A percentile compares a stretch with the other conserved stretches of the same genome.
Conservation (phyloP, 1,139 yeast species). For the Magnusiomyces sp. region DNA sequence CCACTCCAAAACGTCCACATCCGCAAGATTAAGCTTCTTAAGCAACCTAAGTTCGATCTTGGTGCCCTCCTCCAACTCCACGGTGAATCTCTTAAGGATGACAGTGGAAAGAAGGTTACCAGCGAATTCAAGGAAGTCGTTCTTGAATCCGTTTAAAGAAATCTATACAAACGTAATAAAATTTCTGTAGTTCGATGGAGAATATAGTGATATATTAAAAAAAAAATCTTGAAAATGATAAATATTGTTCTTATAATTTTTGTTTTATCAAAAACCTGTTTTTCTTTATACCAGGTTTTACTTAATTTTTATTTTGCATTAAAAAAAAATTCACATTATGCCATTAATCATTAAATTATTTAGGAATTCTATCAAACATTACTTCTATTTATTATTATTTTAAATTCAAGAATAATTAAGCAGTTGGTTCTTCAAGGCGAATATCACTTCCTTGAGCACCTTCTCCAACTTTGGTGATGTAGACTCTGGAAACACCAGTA, state of each 20-base stretch:
- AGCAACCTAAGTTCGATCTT: constrained; percentile 86
- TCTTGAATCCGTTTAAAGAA: constrained; percentile 65
- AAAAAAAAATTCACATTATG: too few species aligned
- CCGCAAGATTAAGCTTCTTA: constrained; percentile 85
- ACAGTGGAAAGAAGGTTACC: constrained; percentile 84
- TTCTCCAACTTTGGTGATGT: constrained; percentile 75
- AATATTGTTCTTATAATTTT: too few species aligned
- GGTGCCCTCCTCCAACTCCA: constrained; percentile 83
- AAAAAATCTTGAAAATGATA: too few species aligned
- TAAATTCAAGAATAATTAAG: too few species aligned
- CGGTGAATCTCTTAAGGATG: constrained; percentile 77
- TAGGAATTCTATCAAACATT: too few species aligned
- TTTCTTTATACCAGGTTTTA: too few species aligned
- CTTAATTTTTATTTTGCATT: too few species aligned
- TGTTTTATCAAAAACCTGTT: background rate
- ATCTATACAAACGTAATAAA: background rate
- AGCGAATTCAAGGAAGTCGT: constrained; percentile 86
- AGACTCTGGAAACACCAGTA: constrained; percentile 70
- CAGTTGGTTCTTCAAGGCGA: too few species aligned
- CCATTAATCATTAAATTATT: too few species aligned
- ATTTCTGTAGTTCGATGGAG: too few species aligned
- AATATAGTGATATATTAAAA: too few species aligned
- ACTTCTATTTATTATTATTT: too few species aligned
- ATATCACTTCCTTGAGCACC: constrained; percentile 50
- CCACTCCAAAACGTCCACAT: constrained; percentile 89